These are phyloP conservation scores for Ilyonectria sp. DNA, from an alignment of 2,329 filamentous ascomycete genomes.

Conservation along the genomic window DNA sequence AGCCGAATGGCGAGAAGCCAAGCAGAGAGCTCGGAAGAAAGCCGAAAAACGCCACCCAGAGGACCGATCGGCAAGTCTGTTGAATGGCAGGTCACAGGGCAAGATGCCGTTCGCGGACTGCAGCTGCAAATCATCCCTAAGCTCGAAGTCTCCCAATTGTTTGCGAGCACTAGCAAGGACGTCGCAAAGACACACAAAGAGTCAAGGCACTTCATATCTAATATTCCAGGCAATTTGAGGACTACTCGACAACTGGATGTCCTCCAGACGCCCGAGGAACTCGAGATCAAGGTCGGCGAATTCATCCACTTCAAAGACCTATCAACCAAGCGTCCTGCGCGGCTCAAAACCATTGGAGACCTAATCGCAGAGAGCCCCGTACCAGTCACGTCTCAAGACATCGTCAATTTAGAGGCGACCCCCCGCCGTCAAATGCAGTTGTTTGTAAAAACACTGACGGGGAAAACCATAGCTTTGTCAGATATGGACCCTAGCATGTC, in stretches of 20 bases:
- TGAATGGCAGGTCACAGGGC: constrained; percentile 11
- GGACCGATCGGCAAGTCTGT: neutral
- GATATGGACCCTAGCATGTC: no score
- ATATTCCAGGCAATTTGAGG: neutral
- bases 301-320: neutral
- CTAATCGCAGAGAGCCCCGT: neutral
- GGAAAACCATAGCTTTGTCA: no score
- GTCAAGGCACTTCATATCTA: no score
- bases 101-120: constrained; percentile 6
- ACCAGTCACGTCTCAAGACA: neutral
- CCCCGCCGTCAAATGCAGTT: no score
- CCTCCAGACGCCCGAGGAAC: neutral
- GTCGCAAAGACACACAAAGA: neutral
- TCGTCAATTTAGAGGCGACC: neutral
- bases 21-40: neutral
- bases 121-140: constrained; percentile 12
- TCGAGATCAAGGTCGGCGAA: neutral
- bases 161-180: neutral
- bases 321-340: neutral
- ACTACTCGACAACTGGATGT: neutral
- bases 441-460: no score
- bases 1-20: neutral
- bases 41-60: neutral
- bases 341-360: neutral
- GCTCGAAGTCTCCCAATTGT: neutral